Base-by-base conservation (phyloP, 768 basidiomycete genomes). In the Baorangia bicolor region DNA sequence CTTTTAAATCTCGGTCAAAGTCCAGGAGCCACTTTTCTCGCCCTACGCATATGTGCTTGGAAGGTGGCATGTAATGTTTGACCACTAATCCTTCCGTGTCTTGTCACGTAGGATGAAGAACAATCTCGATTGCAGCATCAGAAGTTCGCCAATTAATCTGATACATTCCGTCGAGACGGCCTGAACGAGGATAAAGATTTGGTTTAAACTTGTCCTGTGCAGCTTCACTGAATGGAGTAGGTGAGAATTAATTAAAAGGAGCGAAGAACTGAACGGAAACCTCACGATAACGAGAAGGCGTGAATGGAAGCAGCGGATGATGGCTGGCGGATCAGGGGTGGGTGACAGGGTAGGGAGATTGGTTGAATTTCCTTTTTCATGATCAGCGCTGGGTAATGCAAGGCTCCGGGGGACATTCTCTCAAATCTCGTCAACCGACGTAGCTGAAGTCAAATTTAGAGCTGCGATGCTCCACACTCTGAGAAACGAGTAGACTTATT, bases 281-380 rank as follows among this genome's bases (percentile, higher is more conserved):
- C 66, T 69, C 66, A 58, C 52, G 66, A 65, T 69, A 58, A 63
- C 51, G 68, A 64, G 62, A 69, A 64, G 59, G 65, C 45, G 57
- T 65, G 68, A 69, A 69, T 69, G 65, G 67, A 60, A 31, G 37
- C 49, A 53, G 41, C 27, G 49, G 45, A 30, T 60, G 63, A 53
- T 61, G 67, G 59, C 62, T 58, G 67, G 61, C 49, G 67, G 64
- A 67, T 61, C 64, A 67, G 59, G 64, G 53, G 47, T 64, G 62
- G 64, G 66, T 68, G 67, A 62, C 45, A 59, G 47, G 21, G 55
- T 43, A 11, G 49, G 43, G 47, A 49, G 25, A 54, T 39, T 39
- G 48, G 11, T 45, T 10, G 50, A 49, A 56, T 62, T 68, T 64
- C 64, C 62, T 58, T 59, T 66, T 64, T 57, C 64, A 68, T 70